A percentile compares a stretch with the other conserved stretches of the same genome.
Conservation (phyloP, 495 filamentous ascomycete genomes). For the Trichoderma parareesei region DNA sequence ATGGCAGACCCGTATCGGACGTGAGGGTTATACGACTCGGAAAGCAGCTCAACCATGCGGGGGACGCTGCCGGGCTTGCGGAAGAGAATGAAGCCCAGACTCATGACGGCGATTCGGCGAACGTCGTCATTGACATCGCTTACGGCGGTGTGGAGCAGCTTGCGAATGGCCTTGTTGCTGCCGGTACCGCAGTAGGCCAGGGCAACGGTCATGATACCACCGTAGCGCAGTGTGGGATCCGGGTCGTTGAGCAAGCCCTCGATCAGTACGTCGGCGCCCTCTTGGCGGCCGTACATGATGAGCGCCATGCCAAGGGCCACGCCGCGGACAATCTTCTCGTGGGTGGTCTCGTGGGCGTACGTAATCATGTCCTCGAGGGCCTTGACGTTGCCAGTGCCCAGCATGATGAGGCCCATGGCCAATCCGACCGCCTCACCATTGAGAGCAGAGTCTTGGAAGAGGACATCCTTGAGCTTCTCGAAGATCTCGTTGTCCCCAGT, state of each 20-base stretch:
- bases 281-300: slow-evolving; percentile 96
- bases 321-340: slow-evolving; percentile 97
- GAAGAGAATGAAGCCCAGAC: slow-evolving; percentile 97
- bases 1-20: slow-evolving; percentile 97
- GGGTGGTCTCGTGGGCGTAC: slow-evolving; percentile 94
- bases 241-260: slow-evolving; percentile 89
- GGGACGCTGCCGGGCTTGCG: slow-evolving; percentile 94
- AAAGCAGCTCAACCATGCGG: slow-evolving; percentile 97
- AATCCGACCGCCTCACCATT: slow-evolving; percentile 96
- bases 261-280: slow-evolving; percentile 88
- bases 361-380: slow-evolving; percentile 91
- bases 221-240: slow-evolving; percentile 88
- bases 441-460: slow-evolving; percentile 88
- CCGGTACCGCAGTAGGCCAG: slow-evolving; percentile 94
- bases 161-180: slow-evolving; percentile 97
- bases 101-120: slow-evolving; percentile 93
- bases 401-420: slow-evolving; percentile 93
- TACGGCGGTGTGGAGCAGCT: slow-evolving; percentile 93
- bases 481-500: slow-evolving; percentile 86
- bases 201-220: slow-evolving; percentile 98
- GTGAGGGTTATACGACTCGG: slow-evolving; percentile 98
- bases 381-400: slow-evolving; percentile 87
- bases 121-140: slow-evolving; percentile 99
- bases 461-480: slow-evolving; percentile 75
- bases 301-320: slow-evolving; percentile 93